Evolutionary conservation across 164 flowering plant genomes (phyloP), one percentile per base, ranked within the genome.

Genomic region (Sextonia rubra): DNA sequence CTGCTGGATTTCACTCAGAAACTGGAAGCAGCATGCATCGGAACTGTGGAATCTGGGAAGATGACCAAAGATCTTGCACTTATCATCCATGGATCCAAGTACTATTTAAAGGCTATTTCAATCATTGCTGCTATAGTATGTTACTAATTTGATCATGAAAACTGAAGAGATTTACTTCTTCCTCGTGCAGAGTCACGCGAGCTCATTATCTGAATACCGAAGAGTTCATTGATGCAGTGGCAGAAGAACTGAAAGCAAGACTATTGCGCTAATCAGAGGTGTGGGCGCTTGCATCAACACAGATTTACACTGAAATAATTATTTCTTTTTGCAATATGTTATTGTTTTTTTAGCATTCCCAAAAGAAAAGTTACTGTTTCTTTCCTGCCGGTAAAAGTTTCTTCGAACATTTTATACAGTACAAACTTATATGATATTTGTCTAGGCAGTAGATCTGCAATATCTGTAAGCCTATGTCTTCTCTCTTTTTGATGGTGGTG

Each of bases 61-160:
- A 93, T 93, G 98, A 93, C 97, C 75, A 91, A 93, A 82, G 98
- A 93, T 87, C 94, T 91, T 71, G 94, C 98, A 3, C 91, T 93
- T 74, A 78, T 91, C 48, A 85, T 88, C 69, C 94, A 93, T 79
- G 98, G 98, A 44, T 75, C 98, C 32, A 87, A 85, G 98, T 93
- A 70, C 47, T 29, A 22, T 26, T 3, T n/a, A 75, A 73, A 61
- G 11, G 32, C 47, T 32, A 82, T 78, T 22, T 55, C 63, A 3
- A 56, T 60, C 44, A 58, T 22, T 71, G 30, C 25, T 65, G 48
- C 9, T 58, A 2, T 6, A n/a, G 66, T 25, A 24, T 26, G 29
- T n/a, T 62, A 14, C 26, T 62, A 62, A 23, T 25, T 25, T 22
- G 61, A 58, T 18, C 11, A 7, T 23, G 23, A 58, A 58, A 58